Conservation (phyloP, 768 basidiomycete species). For the Mycena leptocephala region DNA sequence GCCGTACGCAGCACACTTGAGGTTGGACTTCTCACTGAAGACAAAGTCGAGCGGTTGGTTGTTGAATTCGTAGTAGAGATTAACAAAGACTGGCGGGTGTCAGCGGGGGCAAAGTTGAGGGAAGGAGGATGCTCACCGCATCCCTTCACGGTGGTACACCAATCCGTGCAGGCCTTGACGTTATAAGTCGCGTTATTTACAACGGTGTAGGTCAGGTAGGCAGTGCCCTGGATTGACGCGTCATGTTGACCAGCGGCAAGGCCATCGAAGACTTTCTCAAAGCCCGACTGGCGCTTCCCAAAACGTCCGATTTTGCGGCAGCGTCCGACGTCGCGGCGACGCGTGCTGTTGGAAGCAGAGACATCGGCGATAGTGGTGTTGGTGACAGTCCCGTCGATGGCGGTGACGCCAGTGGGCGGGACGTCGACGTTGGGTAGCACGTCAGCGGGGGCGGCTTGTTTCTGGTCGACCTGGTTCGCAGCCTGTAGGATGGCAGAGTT, state of each 20-base stretch:
- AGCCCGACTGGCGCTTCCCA: conserved; percentile 40
- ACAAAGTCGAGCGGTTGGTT: conserved; percentile 59
- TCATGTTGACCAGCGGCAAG: conserved; percentile 53
- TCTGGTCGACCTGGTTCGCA: conserved; percentile 29
- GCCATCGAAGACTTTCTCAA: conserved; percentile 56
- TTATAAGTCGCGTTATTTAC: conserved; percentile 64
- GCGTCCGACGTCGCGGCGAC: conserved; percentile 1
- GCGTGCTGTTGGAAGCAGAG: conserved; percentile 28
- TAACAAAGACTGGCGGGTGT: conserved; percentile 58
- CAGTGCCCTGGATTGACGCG: conserved; percentile 64
- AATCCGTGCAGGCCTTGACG: conserved; percentile 59
- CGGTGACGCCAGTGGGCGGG: conserved; percentile 55
- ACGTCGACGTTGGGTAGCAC: conserved; percentile 23
- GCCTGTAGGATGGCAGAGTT: conserved; percentile 21
- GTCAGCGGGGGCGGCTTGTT: conserved; percentile 16
- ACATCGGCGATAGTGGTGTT: conserved; percentile 35
- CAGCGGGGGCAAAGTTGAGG: background rate
- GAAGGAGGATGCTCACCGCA: conserved; percentile 58
- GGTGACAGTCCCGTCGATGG: conserved; percentile 60
- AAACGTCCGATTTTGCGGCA: conserved; percentile 9
- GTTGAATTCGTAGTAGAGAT: conserved; percentile 67
- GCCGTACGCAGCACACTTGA: conserved; percentile 65
- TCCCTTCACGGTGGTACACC: conserved; percentile 52
- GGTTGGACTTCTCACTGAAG: conserved; percentile 57
- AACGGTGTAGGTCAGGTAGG: conserved; percentile 64